phyloP scores from a whole-genome alignment of 1,284 basidiomycete species.

The Ceratorhiza oryzae-sativae region DNA sequence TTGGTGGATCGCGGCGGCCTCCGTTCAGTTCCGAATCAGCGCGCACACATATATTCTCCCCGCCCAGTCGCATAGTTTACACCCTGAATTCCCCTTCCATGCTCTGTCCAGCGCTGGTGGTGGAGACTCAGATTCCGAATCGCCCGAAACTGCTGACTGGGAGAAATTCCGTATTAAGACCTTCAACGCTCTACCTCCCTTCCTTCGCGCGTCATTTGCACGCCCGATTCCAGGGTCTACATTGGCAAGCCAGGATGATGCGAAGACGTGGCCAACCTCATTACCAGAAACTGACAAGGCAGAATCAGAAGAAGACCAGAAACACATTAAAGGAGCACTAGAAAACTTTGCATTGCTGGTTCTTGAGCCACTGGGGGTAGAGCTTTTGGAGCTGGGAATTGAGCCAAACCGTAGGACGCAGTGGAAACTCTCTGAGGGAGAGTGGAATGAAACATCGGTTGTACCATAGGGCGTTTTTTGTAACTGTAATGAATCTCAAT shows the following conservation, averaged over 20 bases:
- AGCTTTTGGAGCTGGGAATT: conserved; percentile 40
- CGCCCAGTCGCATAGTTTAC: conserved; percentile 25
- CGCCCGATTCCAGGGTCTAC: conserved; percentile 40
- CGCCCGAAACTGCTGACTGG: conserved; percentile 36
- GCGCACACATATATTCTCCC: conserved; percentile 42
- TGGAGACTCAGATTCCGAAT: not conserved
- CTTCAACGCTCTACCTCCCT: conserved; percentile 40
- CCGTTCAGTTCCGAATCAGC: conserved; percentile 43
- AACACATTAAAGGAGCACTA: conserved; percentile 37
- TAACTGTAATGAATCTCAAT: not conserved
- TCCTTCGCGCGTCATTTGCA: conserved; percentile 42
- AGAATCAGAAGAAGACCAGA: conserved; percentile 37
- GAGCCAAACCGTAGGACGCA: conserved; percentile 13
- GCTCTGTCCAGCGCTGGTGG: conserved; percentile 17
- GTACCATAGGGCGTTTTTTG: not conserved
- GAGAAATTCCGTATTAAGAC: conserved; percentile 40
- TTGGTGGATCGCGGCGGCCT: conserved; percentile 42
- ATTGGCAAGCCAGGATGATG: conserved; percentile 40
- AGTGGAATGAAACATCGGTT: not conserved
- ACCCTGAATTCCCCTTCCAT: conserved; percentile 36
- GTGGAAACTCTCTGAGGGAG: not conserved
- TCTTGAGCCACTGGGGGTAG: conserved; percentile 42
- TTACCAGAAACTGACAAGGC: conserved; percentile 39
- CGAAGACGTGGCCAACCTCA: conserved; percentile 40
- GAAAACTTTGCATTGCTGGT: conserved; percentile 42